Evolutionary conservation across 192 early-diverging fungal species (phyloP).

Genomic region (Lobulomyces angularis): DNA sequence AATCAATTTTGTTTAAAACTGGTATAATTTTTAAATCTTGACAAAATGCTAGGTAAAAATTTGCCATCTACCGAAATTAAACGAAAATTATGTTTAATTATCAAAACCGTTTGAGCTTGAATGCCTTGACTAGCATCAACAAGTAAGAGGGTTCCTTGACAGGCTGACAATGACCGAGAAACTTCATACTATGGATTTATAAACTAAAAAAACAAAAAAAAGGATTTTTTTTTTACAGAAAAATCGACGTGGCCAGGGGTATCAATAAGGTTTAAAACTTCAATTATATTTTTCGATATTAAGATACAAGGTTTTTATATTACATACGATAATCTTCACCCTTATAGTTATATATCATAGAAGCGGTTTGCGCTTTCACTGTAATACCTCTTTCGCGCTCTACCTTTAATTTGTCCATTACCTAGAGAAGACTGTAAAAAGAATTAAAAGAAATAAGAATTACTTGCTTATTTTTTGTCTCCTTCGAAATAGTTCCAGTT

Average conservation of each 20-base stretch:
- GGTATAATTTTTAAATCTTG: slow-evolving; percentile 77
- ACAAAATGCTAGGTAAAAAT: slow-evolving; percentile 87
- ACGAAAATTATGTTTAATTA: too few species aligned
- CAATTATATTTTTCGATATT: background rate
- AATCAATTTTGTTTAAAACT: slow-evolving; percentile 89
- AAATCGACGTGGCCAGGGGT: slow-evolving; percentile 58
- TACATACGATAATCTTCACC: background rate
- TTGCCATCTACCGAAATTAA: too few species aligned
- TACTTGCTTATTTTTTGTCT: slow-evolving; percentile 70
- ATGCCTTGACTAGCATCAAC: slow-evolving; percentile 93
- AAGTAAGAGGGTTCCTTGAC: slow-evolving; percentile 82
- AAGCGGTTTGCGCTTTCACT: slow-evolving; percentile 96
- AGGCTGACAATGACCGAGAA: slow-evolving; percentile 80
- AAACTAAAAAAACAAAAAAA: slow-evolving; percentile 28
- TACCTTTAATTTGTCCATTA: slow-evolving; percentile 91
- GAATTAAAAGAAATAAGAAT: too few species aligned
- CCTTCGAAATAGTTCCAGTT: slow-evolving; percentile 66
- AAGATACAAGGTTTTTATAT: background rate
- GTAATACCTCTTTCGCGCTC: slow-evolving; percentile 94
- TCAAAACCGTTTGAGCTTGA: slow-evolving; percentile 94
- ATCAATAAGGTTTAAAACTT: slow-evolving; percentile 77
- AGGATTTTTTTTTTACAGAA: background rate
- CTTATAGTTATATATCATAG: too few species aligned
- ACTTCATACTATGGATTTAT: slow-evolving; percentile 97
- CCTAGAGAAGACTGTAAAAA: too few species aligned